Evolutionary conservation across 257 asterid genomes (phyloP).

Genomic region (Solanum neorickii): DNA sequence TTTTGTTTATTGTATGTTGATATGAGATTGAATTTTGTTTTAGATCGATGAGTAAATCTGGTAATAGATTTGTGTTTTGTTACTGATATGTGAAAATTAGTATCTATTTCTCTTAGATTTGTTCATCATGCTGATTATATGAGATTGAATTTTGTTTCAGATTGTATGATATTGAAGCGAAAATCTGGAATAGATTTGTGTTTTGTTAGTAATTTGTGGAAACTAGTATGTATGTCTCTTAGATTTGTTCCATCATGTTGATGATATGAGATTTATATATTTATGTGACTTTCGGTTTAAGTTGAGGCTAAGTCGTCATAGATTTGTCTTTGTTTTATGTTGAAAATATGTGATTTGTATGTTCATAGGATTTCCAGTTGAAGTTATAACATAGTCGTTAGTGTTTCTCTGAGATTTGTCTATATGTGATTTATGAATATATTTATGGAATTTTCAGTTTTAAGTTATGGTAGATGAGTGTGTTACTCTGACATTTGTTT

Average conservation of each 20-base stretch:
- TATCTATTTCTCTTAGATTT: not conserved
- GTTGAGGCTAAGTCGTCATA: not conserved
- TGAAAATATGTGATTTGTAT: not conserved
- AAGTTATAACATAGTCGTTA: not conserved
- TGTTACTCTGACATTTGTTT: not conserved
- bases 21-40: not conserved
- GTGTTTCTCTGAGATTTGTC: not conserved
- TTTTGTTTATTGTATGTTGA: not conserved
- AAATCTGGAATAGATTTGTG: not conserved
- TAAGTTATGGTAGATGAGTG: fast-evolving
- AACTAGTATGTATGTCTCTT: too few species aligned
- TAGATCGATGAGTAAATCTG: not conserved
- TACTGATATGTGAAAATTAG: not conserved
- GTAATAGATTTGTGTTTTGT: not conserved
- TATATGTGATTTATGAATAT: not conserved
- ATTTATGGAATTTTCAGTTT: too few species aligned
- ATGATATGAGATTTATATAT: not conserved
- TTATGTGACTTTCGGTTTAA: not conserved
- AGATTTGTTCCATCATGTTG: not conserved
- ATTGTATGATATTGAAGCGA: not conserved
- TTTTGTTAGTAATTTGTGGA: not conserved
- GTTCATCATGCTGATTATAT: not conserved
- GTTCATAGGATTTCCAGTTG: not conserved
- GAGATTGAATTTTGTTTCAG: not conserved
- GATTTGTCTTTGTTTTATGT: not conserved